Base-by-base conservation (phyloP, 2,329 filamentous ascomycete species). In the Neurospora sp. region DNA sequence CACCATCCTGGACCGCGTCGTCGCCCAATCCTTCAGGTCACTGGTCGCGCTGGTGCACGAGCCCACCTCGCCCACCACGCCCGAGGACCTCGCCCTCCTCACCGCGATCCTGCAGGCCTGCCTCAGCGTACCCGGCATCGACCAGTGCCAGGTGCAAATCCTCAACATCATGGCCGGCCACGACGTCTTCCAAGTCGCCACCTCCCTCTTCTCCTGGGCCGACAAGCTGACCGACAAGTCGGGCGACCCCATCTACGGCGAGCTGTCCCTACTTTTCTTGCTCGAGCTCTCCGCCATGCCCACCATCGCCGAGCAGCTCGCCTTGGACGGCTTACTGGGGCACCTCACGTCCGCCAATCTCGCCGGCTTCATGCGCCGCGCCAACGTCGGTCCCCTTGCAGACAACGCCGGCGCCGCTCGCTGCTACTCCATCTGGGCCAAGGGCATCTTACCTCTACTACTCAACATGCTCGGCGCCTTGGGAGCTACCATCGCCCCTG, bases 151-250 rank as follows among this genome's bases (percentile, higher is more conserved):
- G 72, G 84, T 87, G 15, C 90, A 93, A 74, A 87, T 95, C 43
- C 84, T 93, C 68, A 87, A 89, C 76, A 89, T 90, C 73, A 84
- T 93, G 83, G 84, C 87, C 1, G 87, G 88, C 66, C 89, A 93
- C 77, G 89, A 91, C 73, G 90, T 90, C 0, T 86, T 93, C 66
- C 91, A 95, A 76, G 91, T 93, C 72, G 94, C 93, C 0, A 90
- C 91, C 6, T 93, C 92, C 40, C 85, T 99, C 5, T 98, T 95
- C 80, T 97, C 93, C 0, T 99, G 96, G 96, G 89, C 95, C 4
- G 93, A 98, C 79, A 89, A 90, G 74, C 85, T 98, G 33, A 87
- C 91, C 0, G 86, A 91, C 42, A 87, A 91, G 70, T 62, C 52
- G 1, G 89, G 90, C 38, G 95, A 98, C 77, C 95, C 96, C 0